phyloP scores from a whole-genome alignment of 768 basidiomycete species.

The Pleurotus cornucopiae region DNA sequence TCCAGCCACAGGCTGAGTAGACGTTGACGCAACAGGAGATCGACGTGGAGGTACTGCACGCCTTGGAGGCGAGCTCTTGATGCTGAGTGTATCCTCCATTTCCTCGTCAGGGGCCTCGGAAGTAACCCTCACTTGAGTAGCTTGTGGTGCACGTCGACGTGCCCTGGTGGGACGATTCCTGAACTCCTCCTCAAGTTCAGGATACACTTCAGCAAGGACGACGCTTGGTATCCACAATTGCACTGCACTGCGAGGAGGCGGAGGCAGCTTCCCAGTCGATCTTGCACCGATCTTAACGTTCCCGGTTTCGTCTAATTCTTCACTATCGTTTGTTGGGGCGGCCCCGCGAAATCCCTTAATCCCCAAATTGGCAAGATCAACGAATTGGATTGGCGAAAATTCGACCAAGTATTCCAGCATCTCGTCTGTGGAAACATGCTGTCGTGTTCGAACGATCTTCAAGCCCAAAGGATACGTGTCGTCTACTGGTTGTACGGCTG shows the following conservation, averaged over 20 bases:
- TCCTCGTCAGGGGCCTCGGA: too few relatives aligned
- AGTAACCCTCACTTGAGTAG: too few relatives aligned
- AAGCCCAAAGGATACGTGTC: conserved; percentile 29
- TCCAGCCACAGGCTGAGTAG: not conserved
- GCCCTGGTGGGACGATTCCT: conserved; percentile 24
- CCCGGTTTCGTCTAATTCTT: not conserved
- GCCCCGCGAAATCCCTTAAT: conserved; percentile 33
- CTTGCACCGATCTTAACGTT: not conserved
- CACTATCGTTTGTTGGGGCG: conserved; percentile 9
- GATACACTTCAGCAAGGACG: conserved; percentile 51
- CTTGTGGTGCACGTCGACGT: too few relatives aligned
- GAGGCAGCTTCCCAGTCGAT: conserved; percentile 28
- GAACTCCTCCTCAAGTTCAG: conserved; percentile 44
- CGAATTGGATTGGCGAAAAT: conserved; percentile 48
- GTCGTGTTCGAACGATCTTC: conserved; percentile 44
- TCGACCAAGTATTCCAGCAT: conserved; percentile 62
- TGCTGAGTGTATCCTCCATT: too few relatives aligned
- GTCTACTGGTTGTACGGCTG: conserved; percentile 24
- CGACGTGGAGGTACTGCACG: conserved; percentile 28
- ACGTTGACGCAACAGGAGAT: conserved; percentile 9
- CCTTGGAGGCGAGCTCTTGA: too few relatives aligned
- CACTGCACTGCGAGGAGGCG: conserved; percentile 36
- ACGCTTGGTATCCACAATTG: conserved; percentile 63
- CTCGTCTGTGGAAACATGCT: conserved; percentile 54
- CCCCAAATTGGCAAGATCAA: conserved; percentile 42